Base-by-base conservation (phyloP, 1,284 basidiomycete genomes). In the Trametes polyzona region DNA sequence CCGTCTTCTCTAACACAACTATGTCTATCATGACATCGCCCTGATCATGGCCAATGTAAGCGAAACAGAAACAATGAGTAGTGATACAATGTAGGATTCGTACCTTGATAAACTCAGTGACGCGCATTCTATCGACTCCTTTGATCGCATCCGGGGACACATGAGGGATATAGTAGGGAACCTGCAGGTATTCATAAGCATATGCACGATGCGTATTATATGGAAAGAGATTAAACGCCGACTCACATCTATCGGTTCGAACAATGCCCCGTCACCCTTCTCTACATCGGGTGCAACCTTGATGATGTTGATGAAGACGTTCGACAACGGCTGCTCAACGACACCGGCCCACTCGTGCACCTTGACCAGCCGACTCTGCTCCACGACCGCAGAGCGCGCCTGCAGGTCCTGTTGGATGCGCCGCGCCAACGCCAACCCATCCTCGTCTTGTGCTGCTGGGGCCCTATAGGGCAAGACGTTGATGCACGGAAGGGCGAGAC, bases 281-380 rank as follows among this genome's bases (percentile, higher is more conserved):
- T 54, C 59, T 32, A 67, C 44, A 24, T 69, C 65, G 17, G 62
- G 64, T 12, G 66, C 55, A 40, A 73, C 60, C 65, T 74, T 76
- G 53, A 81, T 68, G 32, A 83, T 70, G 57, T 82, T 81, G 41
- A 82, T 71, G 55, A 73, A 79, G 26, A 80, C 77, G 52, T 82
- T 81, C 43, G 71, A 75, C 29, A 83, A 60, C 12, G 78, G 74
- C 44, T 63, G 59, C 19, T 68, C 68, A 17, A 59, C 40, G 48
- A 66, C 62, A 30, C 71, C 71, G 40, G 72, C 55, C 76, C 74
- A 78, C 49, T 70, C 62, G 54, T 75, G 61, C 21, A 82, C 67
- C 23, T 73, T 67, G 12, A 67, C 70, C 27, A 79, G 63, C 51
- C 74, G 72, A 47, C 70, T 79, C 53, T 81, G 79, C 54, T 80